Base-by-base conservation (phyloP, 2,329 filamentous ascomycete genomes). In the Trichoderma breve region DNA sequence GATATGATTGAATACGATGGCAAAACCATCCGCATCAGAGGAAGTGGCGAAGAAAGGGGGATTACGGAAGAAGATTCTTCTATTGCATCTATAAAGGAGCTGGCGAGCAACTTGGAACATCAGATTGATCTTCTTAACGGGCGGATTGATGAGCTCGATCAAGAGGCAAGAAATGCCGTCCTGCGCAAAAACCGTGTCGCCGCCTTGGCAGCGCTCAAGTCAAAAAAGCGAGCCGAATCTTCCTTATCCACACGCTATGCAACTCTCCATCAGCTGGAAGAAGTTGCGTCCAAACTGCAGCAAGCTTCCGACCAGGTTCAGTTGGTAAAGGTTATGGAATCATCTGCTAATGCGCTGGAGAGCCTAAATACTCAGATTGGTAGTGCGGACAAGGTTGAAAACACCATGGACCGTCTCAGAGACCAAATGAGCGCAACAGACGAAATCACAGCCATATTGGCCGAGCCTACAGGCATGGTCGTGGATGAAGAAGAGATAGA, bases 401-500 rank as follows among this genome's bases (percentile, higher is more conserved):
- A 89, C 73, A 89, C 96, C 14, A 88, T 97, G 66, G 92, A 93
- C 75, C 86, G 87, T 63, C 82, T 97, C 77, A 88, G 92, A 67
- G 91, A 95, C 76, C 91, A 97, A 82, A 96, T 96, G 89, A 87
- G 84, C 66, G 90, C 92, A 76, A 90, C 92, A 28, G 94, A 98
- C 78, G 95, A 98, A 82, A 88, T 98, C 26, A 89, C 90, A 32
- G 89, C 87, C 70, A 91, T 95, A 53, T 87, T 98, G 74, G 90
- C 90, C 67, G 93, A 96, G 75, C 76, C 78, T 6, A 85, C 83
- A 14, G 83, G 82, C 15, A 79, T 76, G 53, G 81, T 80, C 1
- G 85, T 97, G 36, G 93, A 97, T 79, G 95, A 97, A 78, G 86
- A 79, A 24, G 95, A 97, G 80, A 89, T 98, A 70, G 94, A 98